phyloP scores from a whole-genome alignment of 352 stramenopile genomes.

The Aphanomyces astaci region DNA sequence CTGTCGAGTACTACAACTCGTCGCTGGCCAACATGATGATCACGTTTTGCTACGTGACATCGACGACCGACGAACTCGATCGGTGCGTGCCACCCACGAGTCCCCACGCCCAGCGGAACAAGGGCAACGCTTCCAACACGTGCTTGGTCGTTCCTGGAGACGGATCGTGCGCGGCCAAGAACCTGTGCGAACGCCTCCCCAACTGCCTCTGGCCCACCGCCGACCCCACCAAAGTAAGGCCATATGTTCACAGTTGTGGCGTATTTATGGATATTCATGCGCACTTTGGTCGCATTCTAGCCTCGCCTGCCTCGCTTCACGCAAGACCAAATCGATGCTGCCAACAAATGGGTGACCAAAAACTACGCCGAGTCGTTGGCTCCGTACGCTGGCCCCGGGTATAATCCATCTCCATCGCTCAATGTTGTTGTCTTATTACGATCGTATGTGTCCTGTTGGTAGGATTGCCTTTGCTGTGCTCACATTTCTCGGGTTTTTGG shows the following conservation, averaged over 20 bases:
- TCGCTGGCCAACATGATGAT: slow-evolving; percentile 61
- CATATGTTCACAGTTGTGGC: not conserved
- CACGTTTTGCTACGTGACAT: slow-evolving; percentile 59
- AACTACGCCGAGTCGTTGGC: slow-evolving; percentile 63
- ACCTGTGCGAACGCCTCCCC: slow-evolving; percentile 56
- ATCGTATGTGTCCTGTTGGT: not conserved
- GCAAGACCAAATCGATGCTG: slow-evolving; percentile 40
- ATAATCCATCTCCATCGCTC: no score
- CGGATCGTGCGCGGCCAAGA: slow-evolving; percentile 47
- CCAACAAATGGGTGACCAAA: slow-evolving; percentile 53
- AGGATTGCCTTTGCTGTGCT: slow-evolving; percentile 62
- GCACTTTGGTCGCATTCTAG: slow-evolving; percentile 31
- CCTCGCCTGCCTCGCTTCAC: slow-evolving; percentile 50
- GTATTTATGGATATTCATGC: not conserved
- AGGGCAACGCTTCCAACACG: slow-evolving; percentile 29
- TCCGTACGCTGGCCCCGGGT: slow-evolving; percentile 52
- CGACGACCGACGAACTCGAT: slow-evolving; percentile 34
- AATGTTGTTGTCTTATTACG: no score
- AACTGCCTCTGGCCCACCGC: slow-evolving; percentile 81
- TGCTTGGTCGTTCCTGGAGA: slow-evolving; percentile 47
- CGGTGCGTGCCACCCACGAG: slow-evolving; percentile 52
- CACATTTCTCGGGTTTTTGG: slow-evolving; percentile 42
- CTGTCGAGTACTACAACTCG: slow-evolving; percentile 49
- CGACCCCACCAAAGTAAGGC: not conserved
- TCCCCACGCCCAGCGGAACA: slow-evolving; percentile 39